These are phyloP conservation scores for Hypoxylon crocopeplum DNA, from an alignment of 495 filamentous ascomycete species.

Conservation along the genomic window DNA sequence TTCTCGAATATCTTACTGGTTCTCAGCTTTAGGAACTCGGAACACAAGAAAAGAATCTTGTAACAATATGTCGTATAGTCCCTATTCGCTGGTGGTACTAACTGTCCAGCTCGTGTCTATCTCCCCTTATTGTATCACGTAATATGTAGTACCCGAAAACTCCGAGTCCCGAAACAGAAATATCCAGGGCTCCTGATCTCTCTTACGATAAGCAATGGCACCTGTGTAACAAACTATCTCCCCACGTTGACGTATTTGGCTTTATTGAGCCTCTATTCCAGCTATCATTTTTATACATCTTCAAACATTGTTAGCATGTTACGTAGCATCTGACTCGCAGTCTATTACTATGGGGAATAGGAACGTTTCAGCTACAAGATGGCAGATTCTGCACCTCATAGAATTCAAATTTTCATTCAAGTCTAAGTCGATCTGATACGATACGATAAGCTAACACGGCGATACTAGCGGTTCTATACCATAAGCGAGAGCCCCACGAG, in stretches of 20 bases:
- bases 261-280: too few species aligned
- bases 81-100: too few species aligned
- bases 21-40: constrained; percentile 11
- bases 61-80: too few species aligned
- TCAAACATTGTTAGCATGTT: too few species aligned
- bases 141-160: not conserved
- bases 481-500: not conserved
- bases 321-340: not conserved
- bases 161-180: constrained; percentile 1
- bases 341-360: too few species aligned
- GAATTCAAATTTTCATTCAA: not conserved
- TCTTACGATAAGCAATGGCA: too few species aligned
- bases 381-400: too few species aligned
- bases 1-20: not conserved
- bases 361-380: too few species aligned
- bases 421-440: not conserved
- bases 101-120: not conserved
- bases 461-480: not conserved
- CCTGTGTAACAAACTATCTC: too few species aligned
- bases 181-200: not conserved
- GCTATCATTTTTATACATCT: too few species aligned
- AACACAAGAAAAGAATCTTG: not conserved
- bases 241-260: too few species aligned
- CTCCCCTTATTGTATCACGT: not conserved
- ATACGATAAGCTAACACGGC: not conserved